A percentile compares a stretch with the other conserved stretches of the same genome.
Evolutionary conservation across 805 yeast genomes (phyloP).

Genomic region (Suhomyces kilbournensis): DNA sequence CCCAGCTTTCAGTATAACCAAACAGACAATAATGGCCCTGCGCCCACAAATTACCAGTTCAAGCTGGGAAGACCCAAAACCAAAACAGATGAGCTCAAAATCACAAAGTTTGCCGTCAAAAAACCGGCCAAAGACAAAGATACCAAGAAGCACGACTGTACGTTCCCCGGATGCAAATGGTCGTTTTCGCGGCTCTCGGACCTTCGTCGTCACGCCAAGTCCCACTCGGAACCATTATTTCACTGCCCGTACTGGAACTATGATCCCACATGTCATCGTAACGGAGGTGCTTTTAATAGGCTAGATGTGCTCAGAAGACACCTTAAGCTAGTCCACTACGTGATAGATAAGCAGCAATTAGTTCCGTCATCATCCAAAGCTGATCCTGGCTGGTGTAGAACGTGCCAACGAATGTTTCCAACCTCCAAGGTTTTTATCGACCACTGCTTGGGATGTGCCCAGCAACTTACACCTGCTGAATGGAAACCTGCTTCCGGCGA

Average conservation of each 20-base stretch:
- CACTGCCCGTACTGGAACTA: slow-evolving; percentile 72
- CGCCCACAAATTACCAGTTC: background rate
- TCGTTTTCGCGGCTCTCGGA: slow-evolving; percentile 68
- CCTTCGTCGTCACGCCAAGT: slow-evolving; percentile 61
- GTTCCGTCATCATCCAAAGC: slow-evolving; percentile 27
- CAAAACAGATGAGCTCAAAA: slow-evolving; percentile 2
- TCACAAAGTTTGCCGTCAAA: slow-evolving; percentile 4
- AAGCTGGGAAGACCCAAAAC: slow-evolving; percentile 12
- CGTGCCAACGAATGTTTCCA: slow-evolving; percentile 57
- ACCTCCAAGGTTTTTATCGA: slow-evolving; percentile 56
- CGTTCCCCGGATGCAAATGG: slow-evolving; percentile 55
- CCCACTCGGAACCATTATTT: slow-evolving; percentile 63
- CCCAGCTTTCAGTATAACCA: slow-evolving; percentile 5
- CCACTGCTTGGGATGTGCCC: slow-evolving; percentile 65
- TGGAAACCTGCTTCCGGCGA: slow-evolving; percentile 4
- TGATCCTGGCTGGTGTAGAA: slow-evolving; percentile 67
- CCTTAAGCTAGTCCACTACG: slow-evolving; percentile 64
- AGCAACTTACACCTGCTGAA: slow-evolving; percentile 10
- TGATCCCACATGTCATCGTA: slow-evolving; percentile 70
- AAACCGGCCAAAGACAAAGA: slow-evolving; percentile 4
- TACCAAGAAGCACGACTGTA: slow-evolving; percentile 39
- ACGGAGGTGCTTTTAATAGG: slow-evolving; percentile 72
- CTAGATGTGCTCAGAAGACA: slow-evolving; percentile 75
- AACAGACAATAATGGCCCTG: background rate
- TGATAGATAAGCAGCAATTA: slow-evolving; percentile 40